Percentiles rank a stretch among this genome's conserved stretches.
phyloP scores from a whole-genome alignment of 306 rosid genomes.

The Senna siamea region DNA sequence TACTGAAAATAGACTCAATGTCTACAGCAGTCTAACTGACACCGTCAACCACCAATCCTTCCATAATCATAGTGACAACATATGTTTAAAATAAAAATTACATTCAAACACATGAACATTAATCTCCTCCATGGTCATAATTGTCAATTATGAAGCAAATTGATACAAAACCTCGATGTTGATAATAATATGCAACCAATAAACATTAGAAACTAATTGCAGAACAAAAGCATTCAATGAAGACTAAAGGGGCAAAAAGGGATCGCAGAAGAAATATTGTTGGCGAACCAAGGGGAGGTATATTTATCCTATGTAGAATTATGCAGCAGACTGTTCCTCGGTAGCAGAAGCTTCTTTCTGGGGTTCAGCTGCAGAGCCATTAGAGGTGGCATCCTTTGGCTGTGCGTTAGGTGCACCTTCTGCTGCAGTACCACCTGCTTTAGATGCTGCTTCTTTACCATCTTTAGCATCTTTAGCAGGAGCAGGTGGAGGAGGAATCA shows the following conservation, averaged over 20 bases:
- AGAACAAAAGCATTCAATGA: constrained; percentile 42
- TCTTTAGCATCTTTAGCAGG: constrained; percentile 68
- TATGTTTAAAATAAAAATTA: constrained; percentile 26
- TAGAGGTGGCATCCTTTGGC: constrained; percentile 64
- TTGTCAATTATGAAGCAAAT: constrained; percentile 43
- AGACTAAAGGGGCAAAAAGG: constrained; percentile 33
- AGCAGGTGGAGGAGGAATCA: constrained; percentile 95
- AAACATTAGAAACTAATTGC: constrained; percentile 46
- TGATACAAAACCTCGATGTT: constrained; percentile 41
- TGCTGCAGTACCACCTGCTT: constrained; percentile 56
- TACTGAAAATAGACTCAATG: too few relatives aligned
- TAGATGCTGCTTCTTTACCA: constrained; percentile 66
- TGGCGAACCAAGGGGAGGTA: constrained; percentile 28
- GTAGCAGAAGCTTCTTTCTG: constrained; percentile 60
- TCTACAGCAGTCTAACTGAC: not conserved
- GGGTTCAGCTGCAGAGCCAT: constrained; percentile 53
- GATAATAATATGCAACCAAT: constrained; percentile 42
- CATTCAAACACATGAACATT: constrained; percentile 38
- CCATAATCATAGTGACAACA: constrained; percentile 24
- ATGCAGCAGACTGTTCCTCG: constrained; percentile 56
- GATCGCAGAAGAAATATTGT: constrained; percentile 33
- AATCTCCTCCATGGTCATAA: constrained; percentile 48
- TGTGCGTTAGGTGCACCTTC: constrained; percentile 52
- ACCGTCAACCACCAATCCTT: not conserved
- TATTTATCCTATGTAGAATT: constrained; percentile 30